phyloP scores from a whole-genome alignment of 768 basidiomycete species.

The Tylopilus subfusipes region DNA sequence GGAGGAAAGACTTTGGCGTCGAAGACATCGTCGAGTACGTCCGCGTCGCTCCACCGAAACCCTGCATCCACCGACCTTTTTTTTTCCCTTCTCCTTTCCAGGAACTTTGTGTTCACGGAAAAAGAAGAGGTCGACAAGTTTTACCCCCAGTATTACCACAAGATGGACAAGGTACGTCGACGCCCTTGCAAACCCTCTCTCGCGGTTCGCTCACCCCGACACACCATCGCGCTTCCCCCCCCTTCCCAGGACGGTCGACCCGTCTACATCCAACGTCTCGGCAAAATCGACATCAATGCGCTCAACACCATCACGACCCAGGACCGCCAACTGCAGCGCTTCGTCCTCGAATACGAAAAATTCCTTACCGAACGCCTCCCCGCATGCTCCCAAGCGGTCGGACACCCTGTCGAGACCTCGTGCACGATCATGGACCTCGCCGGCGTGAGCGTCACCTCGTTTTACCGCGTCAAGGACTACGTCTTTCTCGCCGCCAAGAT shows the following conservation, averaged over 20 bases:
- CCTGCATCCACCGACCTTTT: neutral
- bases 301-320: constrained; percentile 80
- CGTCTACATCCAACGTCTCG: constrained; percentile 91
- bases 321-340: constrained; percentile 83
- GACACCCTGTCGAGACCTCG: constrained; percentile 91
- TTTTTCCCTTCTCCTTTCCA: no score
- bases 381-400: constrained; percentile 64
- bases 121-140: constrained; percentile 81
- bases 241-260: constrained; percentile 86
- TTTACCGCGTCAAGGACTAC: constrained; percentile 92
- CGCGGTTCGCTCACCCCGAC: neutral
- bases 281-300: constrained; percentile 80
- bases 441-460: constrained; percentile 65
- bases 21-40: constrained; percentile 69
- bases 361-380: constrained; percentile 79
- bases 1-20: constrained; percentile 83
- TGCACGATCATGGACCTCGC: constrained; percentile 96
- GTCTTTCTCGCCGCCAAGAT: constrained; percentile 70
- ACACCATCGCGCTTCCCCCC: no score
- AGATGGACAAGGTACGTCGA: constrained; percentile 74
- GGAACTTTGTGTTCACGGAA: constrained; percentile 86
- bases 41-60: neutral
- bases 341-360: constrained; percentile 92
- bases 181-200: fast-evolving
- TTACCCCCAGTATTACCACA: constrained; percentile 96